These are phyloP conservation scores for Neofusicoccum kwambonambiense DNA, from an alignment of 2,329 filamentous ascomycete genomes.

Conservation along the genomic window DNA sequence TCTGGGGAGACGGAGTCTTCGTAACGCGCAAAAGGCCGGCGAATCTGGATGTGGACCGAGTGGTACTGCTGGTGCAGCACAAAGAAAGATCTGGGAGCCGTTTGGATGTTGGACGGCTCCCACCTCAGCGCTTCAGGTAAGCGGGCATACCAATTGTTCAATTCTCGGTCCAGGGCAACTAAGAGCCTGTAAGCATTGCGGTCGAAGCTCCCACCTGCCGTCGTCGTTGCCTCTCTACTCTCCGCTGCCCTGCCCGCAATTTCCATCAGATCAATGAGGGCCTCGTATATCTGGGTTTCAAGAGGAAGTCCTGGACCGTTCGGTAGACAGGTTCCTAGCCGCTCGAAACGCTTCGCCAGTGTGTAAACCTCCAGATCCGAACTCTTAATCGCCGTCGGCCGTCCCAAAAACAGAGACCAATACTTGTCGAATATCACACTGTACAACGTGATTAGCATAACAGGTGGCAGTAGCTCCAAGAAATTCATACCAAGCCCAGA, in stretches of 20 bases:
- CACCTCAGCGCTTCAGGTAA: constrained; percentile 47
- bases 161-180: constrained; percentile 52
- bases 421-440: constrained; percentile 30
- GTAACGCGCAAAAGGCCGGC: constrained; percentile 55
- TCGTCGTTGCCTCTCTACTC: constrained; percentile 34
- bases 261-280: constrained; percentile 57
- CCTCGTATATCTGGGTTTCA: constrained; percentile 49
- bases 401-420: constrained; percentile 56
- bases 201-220: constrained; percentile 36
- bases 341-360: constrained; percentile 47
- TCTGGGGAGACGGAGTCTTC: constrained; percentile 39
- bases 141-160: constrained; percentile 55
- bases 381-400: constrained; percentile 55
- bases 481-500: constrained; percentile 44
- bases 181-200: constrained; percentile 52
- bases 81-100: constrained; percentile 47
- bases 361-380: constrained; percentile 52
- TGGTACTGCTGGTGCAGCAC: constrained; percentile 58
- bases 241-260: constrained; percentile 46
- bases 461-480: background rate
- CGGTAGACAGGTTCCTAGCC: constrained; percentile 40
- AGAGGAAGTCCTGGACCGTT: constrained; percentile 34
- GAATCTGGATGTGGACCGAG: constrained; percentile 52
- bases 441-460: background rate
- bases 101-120: constrained; percentile 36